These are phyloP conservation scores for Hibiscus mutabilis DNA, from an alignment of 345 rosid species.

Conservation along the genomic window DNA sequence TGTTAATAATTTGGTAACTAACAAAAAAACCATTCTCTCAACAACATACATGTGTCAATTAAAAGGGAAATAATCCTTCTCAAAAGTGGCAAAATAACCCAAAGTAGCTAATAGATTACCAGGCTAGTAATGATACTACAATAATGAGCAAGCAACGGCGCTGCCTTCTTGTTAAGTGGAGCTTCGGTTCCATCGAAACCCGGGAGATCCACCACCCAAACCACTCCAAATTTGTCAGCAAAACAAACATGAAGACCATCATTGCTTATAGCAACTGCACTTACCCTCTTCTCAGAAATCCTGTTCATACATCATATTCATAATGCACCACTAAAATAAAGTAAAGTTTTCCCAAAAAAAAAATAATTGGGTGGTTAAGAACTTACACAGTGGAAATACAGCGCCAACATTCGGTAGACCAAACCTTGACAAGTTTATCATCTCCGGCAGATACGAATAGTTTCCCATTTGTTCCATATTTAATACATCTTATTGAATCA, in stretches of 20 bases:
- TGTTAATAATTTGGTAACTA: slow-evolving; percentile 1
- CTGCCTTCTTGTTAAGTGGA: slow-evolving; percentile 47
- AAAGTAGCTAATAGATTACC: slow-evolving; percentile 27
- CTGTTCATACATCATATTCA: slow-evolving; percentile 28
- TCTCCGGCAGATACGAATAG: slow-evolving; percentile 84
- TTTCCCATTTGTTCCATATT: slow-evolving; percentile 55
- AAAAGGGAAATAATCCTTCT: neutral
- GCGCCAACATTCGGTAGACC: slow-evolving; percentile 70
- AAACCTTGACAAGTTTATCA: slow-evolving; percentile 83
- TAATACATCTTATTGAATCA: slow-evolving; percentile 76
- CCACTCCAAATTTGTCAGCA: slow-evolving; percentile 94
- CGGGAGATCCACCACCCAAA: slow-evolving; percentile 63
- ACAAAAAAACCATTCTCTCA: neutral
- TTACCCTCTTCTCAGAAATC: slow-evolving; percentile 85
- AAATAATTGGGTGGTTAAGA: neutral
- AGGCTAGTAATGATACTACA: slow-evolving; percentile 91
- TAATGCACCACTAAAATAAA: neutral
- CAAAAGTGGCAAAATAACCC: neutral
- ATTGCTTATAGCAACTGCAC: slow-evolving; percentile 60
- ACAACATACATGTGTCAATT: neutral
- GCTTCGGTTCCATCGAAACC: slow-evolving; percentile 32
- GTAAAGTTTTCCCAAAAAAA: neutral
- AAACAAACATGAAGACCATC: slow-evolving; percentile 64
- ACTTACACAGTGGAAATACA: slow-evolving; percentile 67
- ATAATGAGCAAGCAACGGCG: slow-evolving; percentile 75